Base-by-base conservation (phyloP, 2,329 filamentous ascomycete species). In the Akanthomyces uredinophilus region DNA sequence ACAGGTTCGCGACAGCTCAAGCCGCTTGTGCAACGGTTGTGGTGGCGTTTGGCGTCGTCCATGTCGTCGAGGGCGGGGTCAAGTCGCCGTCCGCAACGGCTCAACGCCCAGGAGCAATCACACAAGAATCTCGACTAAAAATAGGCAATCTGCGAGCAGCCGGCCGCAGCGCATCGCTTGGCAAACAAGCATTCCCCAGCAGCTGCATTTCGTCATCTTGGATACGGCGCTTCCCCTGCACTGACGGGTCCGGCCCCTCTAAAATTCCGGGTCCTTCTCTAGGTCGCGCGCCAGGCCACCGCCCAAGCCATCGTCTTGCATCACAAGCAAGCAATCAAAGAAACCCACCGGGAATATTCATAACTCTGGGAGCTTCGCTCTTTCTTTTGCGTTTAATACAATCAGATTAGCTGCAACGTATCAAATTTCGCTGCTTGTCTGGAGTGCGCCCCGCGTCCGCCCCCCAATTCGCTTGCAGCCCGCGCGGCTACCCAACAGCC, bases 261-360 rank as follows among this genome's bases (percentile, higher is more conserved):
- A 65, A 71, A 70, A 71, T 69, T 72, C 71, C 70, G 70, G 65
- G 67, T 66, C 68, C 64, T 57, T 43, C 57, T 62, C 46, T 47
- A 51, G 20, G 46, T 46, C 44, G 53, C 60, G 44, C 60, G 60
- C 60, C 52, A 61, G 63, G 64, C 55, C 59, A 65, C 62, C 64
- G 61, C 60, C 63, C 63, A 59, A 63, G 41, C 62, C 56, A 43
- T 64, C 55, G 46, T 63, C 63, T 53, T 65, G 64, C 59, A 57
- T 64, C 55, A 47, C 46, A 22, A 47, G 60, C 53, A 62, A 37
- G 60, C 53, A 62, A 37, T 43, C 37, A 51, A 51, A 27, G 16
- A 43, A 41, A 43, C 37, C 39, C 20, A 32, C 53, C 24, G 4
- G 60, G 24, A 62, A 62, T 57, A 62, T 62, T 39, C 53, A 52